Conservation (phyloP, 2,329 filamentous ascomycete genomes). For the Fusarium siculi region DNA sequence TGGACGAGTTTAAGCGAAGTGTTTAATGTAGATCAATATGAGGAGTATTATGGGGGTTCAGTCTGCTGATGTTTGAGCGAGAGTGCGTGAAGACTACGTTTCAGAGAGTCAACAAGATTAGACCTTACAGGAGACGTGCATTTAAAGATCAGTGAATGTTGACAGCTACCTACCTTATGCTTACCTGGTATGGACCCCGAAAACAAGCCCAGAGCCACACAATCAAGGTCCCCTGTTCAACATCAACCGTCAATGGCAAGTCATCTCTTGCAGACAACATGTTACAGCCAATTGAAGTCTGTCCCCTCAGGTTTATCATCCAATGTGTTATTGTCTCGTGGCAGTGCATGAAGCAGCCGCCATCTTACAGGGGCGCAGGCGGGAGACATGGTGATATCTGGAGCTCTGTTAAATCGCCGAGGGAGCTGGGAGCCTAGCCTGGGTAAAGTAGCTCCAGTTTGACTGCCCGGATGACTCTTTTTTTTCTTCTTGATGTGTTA, state of each 20-base stretch:
- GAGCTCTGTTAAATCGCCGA: slow-evolving; percentile 10
- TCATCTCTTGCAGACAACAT: slow-evolving; percentile 16
- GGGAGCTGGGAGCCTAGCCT: slow-evolving; percentile 7
- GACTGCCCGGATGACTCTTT: slow-evolving; percentile 18
- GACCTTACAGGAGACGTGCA: background rate
- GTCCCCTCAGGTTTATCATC: slow-evolving; percentile 23
- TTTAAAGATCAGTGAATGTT: background rate
- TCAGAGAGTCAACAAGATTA: background rate
- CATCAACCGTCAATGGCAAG: slow-evolving; percentile 13
- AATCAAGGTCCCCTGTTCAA: slow-evolving; percentile 13
- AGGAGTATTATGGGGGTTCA: background rate
- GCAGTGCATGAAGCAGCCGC: slow-evolving; percentile 47
- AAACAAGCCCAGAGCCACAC: slow-evolving; percentile 7
- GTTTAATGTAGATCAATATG: background rate
- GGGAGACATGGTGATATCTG: slow-evolving; percentile 16
- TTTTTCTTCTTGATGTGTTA: background rate
- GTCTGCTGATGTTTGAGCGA: background rate
- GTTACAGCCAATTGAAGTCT: slow-evolving; percentile 17
- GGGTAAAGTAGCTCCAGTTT: slow-evolving; percentile 2
- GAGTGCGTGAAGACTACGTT: background rate
- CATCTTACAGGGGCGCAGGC: slow-evolving; percentile 19
- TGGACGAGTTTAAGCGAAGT: slow-evolving; percentile 4
- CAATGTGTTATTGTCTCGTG: slow-evolving; percentile 45
- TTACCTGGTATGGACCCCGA: background rate
- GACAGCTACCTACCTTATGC: background rate